Conservation (phyloP, 495 filamentous ascomycete species). For the Podospora tetraspora region DNA sequence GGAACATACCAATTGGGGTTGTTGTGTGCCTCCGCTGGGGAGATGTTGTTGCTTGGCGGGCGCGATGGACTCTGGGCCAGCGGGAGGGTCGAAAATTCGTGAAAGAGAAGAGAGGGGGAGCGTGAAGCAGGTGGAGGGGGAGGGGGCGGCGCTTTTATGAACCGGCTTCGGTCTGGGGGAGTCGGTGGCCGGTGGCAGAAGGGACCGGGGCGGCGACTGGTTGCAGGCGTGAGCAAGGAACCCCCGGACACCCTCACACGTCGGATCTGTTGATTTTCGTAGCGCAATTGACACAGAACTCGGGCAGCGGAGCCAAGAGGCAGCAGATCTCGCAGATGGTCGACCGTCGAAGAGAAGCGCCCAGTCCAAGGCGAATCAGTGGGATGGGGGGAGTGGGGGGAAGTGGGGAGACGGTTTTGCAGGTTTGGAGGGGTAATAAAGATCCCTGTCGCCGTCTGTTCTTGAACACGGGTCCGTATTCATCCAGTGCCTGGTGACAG, state of each 20-base stretch:
- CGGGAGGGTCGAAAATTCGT: constrained; percentile 19
- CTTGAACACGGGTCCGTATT: constrained; percentile 1
- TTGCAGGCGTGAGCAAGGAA: constrained; percentile 13
- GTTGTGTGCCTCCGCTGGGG: constrained; percentile 12
- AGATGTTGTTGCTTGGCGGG: constrained; percentile 14
- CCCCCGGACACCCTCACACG: constrained; percentile 7
- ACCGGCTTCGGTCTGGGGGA: constrained; percentile 7
- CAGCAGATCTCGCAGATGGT: constrained; percentile 13
- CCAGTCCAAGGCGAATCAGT: constrained; percentile 7
- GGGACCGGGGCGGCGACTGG: constrained; percentile 7
- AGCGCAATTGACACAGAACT: constrained; percentile 22
- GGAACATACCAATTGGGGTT: constrained; percentile 30
- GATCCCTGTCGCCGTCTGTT: constrained; percentile 2
- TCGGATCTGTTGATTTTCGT: constrained; percentile 23
- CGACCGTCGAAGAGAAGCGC: background rate
- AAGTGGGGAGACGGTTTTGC: constrained; percentile 11
- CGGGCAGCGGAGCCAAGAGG: constrained; percentile 24
- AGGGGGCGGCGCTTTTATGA: constrained; percentile 27
- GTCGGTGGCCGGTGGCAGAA: constrained; percentile 9
- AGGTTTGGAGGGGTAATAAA: background rate
- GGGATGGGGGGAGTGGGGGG: constrained; percentile 17
- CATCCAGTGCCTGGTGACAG: background rate
- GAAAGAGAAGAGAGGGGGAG: constrained; percentile 22
- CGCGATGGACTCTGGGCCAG: constrained; percentile 17
- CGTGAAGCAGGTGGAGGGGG: constrained; percentile 16